Percentiles rank a stretch among this genome's conserved stretches.
Evolutionary conservation across 2,329 filamentous ascomycete species (phyloP).

Genomic region (Colletotrichum higginsianum): DNA sequence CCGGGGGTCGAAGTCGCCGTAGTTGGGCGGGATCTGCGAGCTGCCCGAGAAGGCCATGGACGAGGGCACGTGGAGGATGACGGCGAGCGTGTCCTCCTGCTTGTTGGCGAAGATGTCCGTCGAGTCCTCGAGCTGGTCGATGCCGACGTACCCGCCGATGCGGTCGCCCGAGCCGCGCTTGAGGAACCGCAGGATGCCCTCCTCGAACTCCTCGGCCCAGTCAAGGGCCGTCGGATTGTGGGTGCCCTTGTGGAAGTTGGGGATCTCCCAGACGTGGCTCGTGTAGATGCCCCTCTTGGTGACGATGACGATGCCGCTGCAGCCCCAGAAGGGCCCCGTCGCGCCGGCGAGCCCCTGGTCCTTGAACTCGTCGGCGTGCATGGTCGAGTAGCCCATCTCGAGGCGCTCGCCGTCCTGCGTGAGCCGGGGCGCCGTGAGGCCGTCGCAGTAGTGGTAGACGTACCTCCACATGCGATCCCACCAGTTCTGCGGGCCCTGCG

Average conservation of each 20-base stretch:
- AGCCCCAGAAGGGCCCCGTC: conserved; percentile 37
- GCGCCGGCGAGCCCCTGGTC: conserved; percentile 8
- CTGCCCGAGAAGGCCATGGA: not conserved
- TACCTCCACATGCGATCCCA: conserved; percentile 58
- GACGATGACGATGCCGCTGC: conserved; percentile 30
- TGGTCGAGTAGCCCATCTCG: conserved; percentile 20
- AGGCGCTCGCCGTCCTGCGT: conserved; percentile 1
- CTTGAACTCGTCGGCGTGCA: conserved; percentile 17
- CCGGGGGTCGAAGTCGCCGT: not conserved
- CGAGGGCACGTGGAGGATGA: conserved; percentile 8
- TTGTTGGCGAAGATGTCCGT: conserved; percentile 9
- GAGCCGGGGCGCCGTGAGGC: not conserved
- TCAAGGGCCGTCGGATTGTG: not conserved
- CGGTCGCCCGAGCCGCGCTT: conserved; percentile 6
- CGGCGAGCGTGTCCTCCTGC: not conserved
- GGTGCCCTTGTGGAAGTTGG: conserved; percentile 19
- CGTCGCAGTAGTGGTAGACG: conserved; percentile 41
- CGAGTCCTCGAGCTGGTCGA: conserved; percentile 4
- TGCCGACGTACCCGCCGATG: not conserved
- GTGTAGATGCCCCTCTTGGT: conserved; percentile 34
- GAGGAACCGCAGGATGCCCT: conserved; percentile 12
- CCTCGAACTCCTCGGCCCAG: conserved; percentile 10
- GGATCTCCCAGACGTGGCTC: conserved; percentile 34
- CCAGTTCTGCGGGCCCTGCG: conserved; percentile 46
- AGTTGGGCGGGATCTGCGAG: conserved; percentile 13